These are phyloP conservation scores for Deakozyma indianensis DNA, from an alignment of 805 yeast genomes.

Conservation along the genomic window DNA sequence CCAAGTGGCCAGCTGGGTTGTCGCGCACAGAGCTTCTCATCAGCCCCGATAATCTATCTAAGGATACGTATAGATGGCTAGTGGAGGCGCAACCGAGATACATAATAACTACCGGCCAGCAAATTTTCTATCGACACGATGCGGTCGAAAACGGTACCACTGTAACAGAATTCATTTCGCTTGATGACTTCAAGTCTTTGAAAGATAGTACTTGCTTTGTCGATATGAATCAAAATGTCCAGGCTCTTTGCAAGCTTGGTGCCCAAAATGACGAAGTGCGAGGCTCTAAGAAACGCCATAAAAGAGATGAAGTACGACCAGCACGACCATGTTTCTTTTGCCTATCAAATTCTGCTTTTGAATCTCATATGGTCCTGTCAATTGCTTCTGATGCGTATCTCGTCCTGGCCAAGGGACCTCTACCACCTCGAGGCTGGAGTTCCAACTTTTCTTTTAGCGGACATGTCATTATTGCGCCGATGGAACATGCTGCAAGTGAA, in stretches of 20 bases:
- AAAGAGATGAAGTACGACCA: not conserved
- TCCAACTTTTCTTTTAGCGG: not conserved
- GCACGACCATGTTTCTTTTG: not conserved
- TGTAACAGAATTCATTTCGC: not conserved
- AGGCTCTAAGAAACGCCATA: too few relatives aligned
- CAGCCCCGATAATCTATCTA: not conserved
- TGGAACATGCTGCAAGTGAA: not conserved
- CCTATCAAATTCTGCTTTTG: not conserved
- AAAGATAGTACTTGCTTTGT: not conserved
- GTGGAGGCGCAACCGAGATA: not conserved
- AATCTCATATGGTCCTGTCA: not conserved
- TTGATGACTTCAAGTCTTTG: not conserved
- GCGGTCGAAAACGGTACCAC: not conserved
- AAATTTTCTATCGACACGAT: not conserved
- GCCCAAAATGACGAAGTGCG: too few relatives aligned
- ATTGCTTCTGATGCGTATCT: not conserved
- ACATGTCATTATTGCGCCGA: not conserved
- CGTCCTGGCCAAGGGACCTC: not conserved
- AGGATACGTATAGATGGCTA: not conserved
- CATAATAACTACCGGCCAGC: not conserved
- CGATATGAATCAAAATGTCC: not conserved
- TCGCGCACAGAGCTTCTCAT: not conserved
- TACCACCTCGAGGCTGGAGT: not conserved
- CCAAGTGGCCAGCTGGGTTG: not conserved
- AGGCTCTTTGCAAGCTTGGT: too few relatives aligned